Evolutionary conservation across 2,329 filamentous ascomycete species (phyloP), one percentile per base, ranked within the genome.

Genomic region (Clathrospora elynae): DNA sequence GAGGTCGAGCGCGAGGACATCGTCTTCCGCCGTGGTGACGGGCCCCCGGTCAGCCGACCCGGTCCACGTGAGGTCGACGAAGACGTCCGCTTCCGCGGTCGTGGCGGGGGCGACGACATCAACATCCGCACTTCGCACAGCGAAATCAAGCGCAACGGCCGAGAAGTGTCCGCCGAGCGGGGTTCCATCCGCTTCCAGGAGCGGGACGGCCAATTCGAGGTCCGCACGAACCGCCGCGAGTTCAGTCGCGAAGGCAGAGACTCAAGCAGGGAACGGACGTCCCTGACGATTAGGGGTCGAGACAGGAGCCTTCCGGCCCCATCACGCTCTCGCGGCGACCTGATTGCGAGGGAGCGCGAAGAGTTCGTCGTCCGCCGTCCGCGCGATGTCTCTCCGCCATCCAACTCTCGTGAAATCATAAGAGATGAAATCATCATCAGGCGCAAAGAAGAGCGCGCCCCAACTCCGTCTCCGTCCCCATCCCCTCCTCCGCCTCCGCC

Each of bases 391-490:
- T 60, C 71, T 47, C 60, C 64, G 5, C 55, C 69, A 32, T 45
- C 59, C 45, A 50, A 69, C 12, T 51, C 54, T 23, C 64, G 68
- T 18, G 71, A 72, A 36, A 64, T 66, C 33, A 47, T 67, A 55
- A 64, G 65, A 46, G 64, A 68, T 45, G 63, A 67, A 38, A 68
- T 67, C 61, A 75, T 77, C 59, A 77, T 78, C 49, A 59, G 66
- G 23, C 68, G 75, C 30, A 71, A 71, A 31, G 71, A 70, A 42
- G 73, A 75, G 57, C 61, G 66, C 18, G 67, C 77, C 13, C 76
- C 78, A 4, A 78, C 80, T 12, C 81, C 78, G 3, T 78, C 80
- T 13, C 81, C 82, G 34, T 71, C 74, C 11, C 66, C 70, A 13
- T 73, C 72, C 26, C 71, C 74, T 6, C 65, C 68, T 18, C 72